Evolutionary conservation across 1,284 basidiomycete genomes (phyloP), one percentile per base, ranked within the genome.

Genomic region (Pseudomicrostroma phylloplanum): DNA sequence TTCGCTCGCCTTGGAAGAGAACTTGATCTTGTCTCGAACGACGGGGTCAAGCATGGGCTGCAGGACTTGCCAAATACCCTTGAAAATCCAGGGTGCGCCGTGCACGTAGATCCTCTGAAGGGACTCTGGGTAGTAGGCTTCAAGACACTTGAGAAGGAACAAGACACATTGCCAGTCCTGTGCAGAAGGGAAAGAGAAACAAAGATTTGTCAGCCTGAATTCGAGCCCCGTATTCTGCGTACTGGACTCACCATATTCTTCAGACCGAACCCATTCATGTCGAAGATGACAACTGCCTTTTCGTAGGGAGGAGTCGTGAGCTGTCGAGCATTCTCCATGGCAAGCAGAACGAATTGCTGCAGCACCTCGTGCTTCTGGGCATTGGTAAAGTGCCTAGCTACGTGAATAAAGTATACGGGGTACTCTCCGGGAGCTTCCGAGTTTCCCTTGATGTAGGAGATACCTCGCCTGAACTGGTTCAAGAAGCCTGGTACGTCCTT

Each of bases 371-470:
- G 65, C 71, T 76, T 77, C 62, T 79, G 77, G 36, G 74, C 77
- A 61, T 63, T 74, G 39, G 77, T 76, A 49, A 77, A 74, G 65
- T 79, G 77, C 57, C 77, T 74, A 19, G 71, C 74, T 48, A 79
- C 75, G 67, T 79, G 76, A 56, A 78, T 77, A 58, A 78, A 78
- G 69, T 77, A 78, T 66, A 78, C 71, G 30, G 76, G 76, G 65
- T 74, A 63, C 64, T 77, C 77, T 46, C 68, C 63, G 59, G 71
- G 71, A 42, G 68, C 66, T 8, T 67, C 57, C 46, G 70, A 72
- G 70, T 67, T 76, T 55, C 78, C 78, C 66, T 71, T 71, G 64
- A 76, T 78, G 69, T 80, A 80, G 17, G 76, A 79, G 62, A 79
- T 80, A 64, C 76, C 77, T 23, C 77, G 65, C 25, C 74, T 69